Evolutionary conservation across 139 green algal genomes (phyloP).

Genomic region (Chlorella sorokiniana): DNA sequence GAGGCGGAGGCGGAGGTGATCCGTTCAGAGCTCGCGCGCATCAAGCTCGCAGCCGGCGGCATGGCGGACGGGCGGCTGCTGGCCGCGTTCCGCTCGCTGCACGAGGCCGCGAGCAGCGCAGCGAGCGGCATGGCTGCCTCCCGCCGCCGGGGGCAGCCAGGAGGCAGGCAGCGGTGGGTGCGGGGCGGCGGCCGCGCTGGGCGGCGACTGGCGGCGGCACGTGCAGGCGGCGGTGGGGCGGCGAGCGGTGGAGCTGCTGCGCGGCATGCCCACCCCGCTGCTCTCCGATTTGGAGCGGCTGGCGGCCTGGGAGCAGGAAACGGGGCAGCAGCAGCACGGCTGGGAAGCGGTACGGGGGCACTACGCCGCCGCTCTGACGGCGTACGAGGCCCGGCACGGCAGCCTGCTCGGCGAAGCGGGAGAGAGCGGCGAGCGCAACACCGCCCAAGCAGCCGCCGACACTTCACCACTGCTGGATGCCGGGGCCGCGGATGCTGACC

Average conservation of each 20-base stretch:
- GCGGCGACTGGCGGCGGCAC: constrained; percentile 12
- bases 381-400: constrained; percentile 2
- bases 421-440: not conserved
- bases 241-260: constrained; percentile 16
- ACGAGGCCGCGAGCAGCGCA: not conserved
- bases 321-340: not conserved
- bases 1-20: constrained; percentile 24
- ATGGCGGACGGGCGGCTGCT: constrained; percentile 25
- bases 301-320: constrained; percentile 1
- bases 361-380: not conserved
- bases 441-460: not conserved
- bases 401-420: not conserved
- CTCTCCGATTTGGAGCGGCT: constrained; percentile 14
- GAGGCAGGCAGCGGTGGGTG: not conserved
- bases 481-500: not conserved
- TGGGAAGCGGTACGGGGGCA: not conserved
- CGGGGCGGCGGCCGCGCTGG: not conserved
- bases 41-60: constrained; percentile 25
- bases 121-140: constrained; percentile 15
- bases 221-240: not conserved
- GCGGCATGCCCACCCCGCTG: constrained; percentile 15
- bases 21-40: constrained; percentile 1
- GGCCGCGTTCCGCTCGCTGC: constrained; percentile 9
- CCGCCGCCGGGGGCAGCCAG: no score
- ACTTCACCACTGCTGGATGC: constrained; percentile 11